Percentiles rank a stretch among this genome's conserved stretches.
phyloP scores from a whole-genome alignment of 2,329 filamentous ascomycete species.

The Thyridium curvatum region DNA sequence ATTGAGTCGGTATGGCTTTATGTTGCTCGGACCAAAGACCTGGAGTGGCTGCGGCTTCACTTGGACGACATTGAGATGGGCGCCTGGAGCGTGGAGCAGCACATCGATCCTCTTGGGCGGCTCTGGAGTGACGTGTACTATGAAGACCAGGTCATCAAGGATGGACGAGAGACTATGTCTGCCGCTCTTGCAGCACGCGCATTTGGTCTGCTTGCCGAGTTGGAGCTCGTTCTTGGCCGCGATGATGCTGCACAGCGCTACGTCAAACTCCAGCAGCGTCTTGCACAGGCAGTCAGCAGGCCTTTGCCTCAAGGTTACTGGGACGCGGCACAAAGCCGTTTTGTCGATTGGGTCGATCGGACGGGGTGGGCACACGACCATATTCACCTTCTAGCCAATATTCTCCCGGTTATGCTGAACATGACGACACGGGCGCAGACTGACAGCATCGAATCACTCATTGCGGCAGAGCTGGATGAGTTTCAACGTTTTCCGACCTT shows the following conservation, averaged over 20 bases:
- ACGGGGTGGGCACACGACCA: constrained; percentile 6
- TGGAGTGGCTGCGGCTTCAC: constrained; percentile 5
- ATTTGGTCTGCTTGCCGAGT: constrained; percentile 4
- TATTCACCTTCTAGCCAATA: constrained; percentile 9
- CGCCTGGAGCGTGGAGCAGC: constrained; percentile 2
- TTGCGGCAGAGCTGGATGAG: constrained; percentile 3
- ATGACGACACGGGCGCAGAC: constrained; percentile 2
- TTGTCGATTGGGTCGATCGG: constrained; percentile 9
- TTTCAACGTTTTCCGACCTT: constrained; percentile 9
- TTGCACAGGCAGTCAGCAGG: neutral
- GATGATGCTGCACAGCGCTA: constrained; percentile 1
- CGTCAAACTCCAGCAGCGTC: neutral
- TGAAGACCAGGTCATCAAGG: constrained; percentile 10
- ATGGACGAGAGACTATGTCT: constrained; percentile 8
- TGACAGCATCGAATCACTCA: neutral
- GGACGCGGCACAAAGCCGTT: constrained; percentile 3
- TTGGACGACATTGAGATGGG: constrained; percentile 4
- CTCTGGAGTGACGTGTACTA: constrained; percentile 9
- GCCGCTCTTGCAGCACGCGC: constrained; percentile 5
- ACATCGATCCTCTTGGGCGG: constrained; percentile 4
- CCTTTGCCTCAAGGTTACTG: constrained; percentile 7
- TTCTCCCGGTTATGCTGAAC: constrained; percentile 6
- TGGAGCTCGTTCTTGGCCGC: constrained; percentile 4
- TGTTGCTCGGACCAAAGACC: constrained; percentile 5
- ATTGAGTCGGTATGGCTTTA: constrained; percentile 7